Evolutionary conservation across 192 early-diverging fungal species (phyloP).

Genomic region (Pilobolus umbonatus): DNA sequence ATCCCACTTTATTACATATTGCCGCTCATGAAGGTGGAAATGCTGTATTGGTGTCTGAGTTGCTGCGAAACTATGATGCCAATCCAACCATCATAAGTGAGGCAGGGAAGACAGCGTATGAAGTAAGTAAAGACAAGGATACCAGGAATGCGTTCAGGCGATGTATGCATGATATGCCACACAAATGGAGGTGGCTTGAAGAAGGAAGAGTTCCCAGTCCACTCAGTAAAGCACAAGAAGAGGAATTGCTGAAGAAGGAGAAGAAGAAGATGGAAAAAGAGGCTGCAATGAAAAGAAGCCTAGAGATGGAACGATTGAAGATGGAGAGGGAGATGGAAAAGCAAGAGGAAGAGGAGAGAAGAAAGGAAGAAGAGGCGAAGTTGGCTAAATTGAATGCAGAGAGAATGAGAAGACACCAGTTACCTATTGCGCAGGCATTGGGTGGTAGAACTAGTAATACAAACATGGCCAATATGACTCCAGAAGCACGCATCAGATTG

Average conservation of each 20-base stretch:
- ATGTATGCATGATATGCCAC: conserved; percentile 53
- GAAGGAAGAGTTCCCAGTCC: conserved; percentile 67
- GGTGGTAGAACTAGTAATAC: conserved; percentile 18
- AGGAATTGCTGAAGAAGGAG: conserved; percentile 51
- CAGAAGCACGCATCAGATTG: conserved; percentile 63
- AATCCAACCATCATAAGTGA: conserved; percentile 60
- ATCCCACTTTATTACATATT: conserved; percentile 72
- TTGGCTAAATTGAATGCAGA: conserved; percentile 23
- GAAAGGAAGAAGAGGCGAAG: not conserved
- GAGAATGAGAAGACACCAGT: conserved; percentile 6
- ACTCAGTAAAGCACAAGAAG: conserved; percentile 68
- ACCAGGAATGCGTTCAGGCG: conserved; percentile 71
- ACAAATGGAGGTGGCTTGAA: conserved; percentile 60
- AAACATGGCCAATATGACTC: conserved; percentile 46
- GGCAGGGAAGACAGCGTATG: conserved; percentile 54
- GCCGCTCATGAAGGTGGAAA: conserved; percentile 57
- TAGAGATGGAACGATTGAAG: conserved; percentile 38
- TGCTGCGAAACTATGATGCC: conserved; percentile 66
- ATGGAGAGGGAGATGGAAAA: conserved; percentile 33
- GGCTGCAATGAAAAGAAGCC: conserved; percentile 51
- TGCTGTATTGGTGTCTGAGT: conserved; percentile 47
- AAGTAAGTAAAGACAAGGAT: conserved; percentile 64
- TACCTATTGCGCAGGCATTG: conserved; percentile 24
- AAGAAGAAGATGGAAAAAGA: conserved; percentile 61
- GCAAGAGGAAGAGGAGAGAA: not conserved